phyloP scores from a whole-genome alignment of 345 rosid species.

The Euphorbia peplus region DNA sequence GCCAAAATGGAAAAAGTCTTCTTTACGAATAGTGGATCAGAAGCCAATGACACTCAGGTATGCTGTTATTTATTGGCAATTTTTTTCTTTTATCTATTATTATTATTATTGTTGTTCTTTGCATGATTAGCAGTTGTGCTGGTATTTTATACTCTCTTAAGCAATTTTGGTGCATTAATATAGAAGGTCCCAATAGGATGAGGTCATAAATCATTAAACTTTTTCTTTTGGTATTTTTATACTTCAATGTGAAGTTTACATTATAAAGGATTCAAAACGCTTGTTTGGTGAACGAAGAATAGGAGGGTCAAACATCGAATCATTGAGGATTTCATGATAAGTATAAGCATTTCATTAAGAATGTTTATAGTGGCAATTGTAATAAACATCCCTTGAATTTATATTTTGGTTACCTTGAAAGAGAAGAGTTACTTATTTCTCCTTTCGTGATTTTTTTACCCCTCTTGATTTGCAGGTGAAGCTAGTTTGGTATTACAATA shows the following conservation, averaged over 20 bases:
- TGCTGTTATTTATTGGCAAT: slow-evolving; percentile 2
- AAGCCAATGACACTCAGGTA: slow-evolving; percentile 98
- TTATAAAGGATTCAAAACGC: no score
- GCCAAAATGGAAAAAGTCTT: slow-evolving; percentile 81
- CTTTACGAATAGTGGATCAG: slow-evolving; percentile 95
- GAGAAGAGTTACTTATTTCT: neutral
- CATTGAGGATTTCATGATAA: neutral
- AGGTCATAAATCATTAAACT: no score
- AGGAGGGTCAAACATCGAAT: neutral
- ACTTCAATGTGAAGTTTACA: no score
- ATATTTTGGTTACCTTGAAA: neutral
- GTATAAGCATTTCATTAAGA: neutral
- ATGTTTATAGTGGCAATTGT: neutral
- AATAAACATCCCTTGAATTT: neutral
- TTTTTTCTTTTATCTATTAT: neutral
- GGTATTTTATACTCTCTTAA: no score
- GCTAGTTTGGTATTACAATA: slow-evolving; percentile 86
- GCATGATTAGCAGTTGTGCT: no score
- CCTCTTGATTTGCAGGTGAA: slow-evolving; percentile 56
- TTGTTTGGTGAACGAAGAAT: no score
- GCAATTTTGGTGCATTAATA: no score
- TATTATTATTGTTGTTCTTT: neutral
- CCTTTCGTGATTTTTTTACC: slow-evolving; percentile 2
- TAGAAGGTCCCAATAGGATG: no score
- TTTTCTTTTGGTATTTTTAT: no score